Conservation (phyloP, 1,139 yeast genomes). For the Candida sanyaensis region DNA sequence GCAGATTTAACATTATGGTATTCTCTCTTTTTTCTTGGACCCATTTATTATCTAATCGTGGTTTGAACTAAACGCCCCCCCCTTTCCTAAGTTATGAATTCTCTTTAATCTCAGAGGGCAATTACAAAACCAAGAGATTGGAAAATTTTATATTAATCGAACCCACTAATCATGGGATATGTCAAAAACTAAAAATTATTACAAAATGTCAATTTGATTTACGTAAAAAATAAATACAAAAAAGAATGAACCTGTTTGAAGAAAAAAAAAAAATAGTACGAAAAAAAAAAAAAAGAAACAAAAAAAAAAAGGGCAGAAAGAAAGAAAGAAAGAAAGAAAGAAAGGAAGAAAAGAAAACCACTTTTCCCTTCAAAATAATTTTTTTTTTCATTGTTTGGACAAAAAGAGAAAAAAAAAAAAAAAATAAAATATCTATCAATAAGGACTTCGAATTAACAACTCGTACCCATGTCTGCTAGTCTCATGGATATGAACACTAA, state of each 20-base stretch:
- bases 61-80: no score
- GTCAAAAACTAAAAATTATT: no score
- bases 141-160: no score
- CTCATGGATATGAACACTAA: slow-evolving; percentile 1
- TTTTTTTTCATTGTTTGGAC: slow-evolving; percentile 1
- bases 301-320: no score
- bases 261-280: no score
- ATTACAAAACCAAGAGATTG: no score
- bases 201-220: no score
- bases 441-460: neutral
- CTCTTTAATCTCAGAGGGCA: no score
- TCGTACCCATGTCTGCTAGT: neutral
- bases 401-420: neutral
- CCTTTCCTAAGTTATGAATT: no score
- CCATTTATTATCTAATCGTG: no score
- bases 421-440: neutral
- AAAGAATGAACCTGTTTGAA: neutral
- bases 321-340: neutral
- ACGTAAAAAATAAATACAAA: no score
- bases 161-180: no score
- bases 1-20: neutral
- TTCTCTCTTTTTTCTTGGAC: neutral
- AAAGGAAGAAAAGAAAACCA: neutral
- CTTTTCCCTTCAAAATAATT: neutral
- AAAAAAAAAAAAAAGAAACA: neutral